phyloP scores from a whole-genome alignment of 441 rosid species.

The Theobroma grandiflorum region DNA sequence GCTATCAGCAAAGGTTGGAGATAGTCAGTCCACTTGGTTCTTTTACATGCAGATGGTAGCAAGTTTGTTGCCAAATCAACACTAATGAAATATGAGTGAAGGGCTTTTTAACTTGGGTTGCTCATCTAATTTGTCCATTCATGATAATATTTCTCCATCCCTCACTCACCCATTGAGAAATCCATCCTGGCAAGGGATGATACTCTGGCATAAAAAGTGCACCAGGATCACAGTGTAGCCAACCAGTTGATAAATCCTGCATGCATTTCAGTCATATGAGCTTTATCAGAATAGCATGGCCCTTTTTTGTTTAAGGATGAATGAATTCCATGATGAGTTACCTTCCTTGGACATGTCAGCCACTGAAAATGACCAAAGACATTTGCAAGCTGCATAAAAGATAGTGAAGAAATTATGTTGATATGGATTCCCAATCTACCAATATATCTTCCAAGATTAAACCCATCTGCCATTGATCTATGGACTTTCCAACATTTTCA shows the following conservation, averaged over 20 bases:
- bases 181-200: slow-evolving; percentile 46
- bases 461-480: not conserved
- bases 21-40: not conserved
- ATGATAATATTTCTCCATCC: not conserved
- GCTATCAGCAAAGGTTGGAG: too few species aligned
- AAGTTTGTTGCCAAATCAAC: too few species aligned
- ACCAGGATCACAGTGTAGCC: slow-evolving; percentile 93
- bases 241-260: slow-evolving; percentile 85
- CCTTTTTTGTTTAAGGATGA: slow-evolving; percentile 8
- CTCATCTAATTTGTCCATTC: not conserved
- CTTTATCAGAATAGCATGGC: not conserved
- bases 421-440: not conserved
- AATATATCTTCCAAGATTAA: not conserved
- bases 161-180: slow-evolving; percentile 51
- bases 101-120: not conserved
- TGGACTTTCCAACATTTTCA: not conserved
- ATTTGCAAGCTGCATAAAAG: slow-evolving; percentile 75
- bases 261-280: slow-evolving; percentile 15
- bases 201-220: slow-evolving; percentile 74
- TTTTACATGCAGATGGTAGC: too few species aligned
- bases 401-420: slow-evolving; percentile 11
- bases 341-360: slow-evolving; percentile 97
- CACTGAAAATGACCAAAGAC: slow-evolving; percentile 78
- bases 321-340: slow-evolving; percentile 34
- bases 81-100: too few species aligned